Evolutionary conservation across 257 asterid genomes (phyloP).

Genomic region (Nicotiana paniculata): DNA sequence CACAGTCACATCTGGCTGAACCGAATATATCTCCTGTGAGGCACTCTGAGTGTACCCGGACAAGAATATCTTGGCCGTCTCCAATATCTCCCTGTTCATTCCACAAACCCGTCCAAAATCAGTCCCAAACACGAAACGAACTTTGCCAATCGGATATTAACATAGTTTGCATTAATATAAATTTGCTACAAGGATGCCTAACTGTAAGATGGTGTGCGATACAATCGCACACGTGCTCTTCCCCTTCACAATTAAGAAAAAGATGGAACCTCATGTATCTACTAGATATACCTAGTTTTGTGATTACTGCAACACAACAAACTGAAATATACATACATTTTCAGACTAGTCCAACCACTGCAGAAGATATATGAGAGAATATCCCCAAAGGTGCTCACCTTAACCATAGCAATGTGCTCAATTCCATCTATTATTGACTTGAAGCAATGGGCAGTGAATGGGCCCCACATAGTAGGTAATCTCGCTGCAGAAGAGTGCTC

Average conservation of each 20-base stretch:
- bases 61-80: slow-evolving; percentile 81
- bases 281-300: neutral
- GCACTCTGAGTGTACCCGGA: slow-evolving; percentile 94
- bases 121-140: neutral
- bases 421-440: slow-evolving; percentile 83
- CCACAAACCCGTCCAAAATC: neutral
- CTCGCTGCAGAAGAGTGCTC: slow-evolving; percentile 88
- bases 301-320: neutral
- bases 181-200: neutral
- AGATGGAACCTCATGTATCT: neutral
- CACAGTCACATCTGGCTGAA: slow-evolving; percentile 97
- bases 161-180: neutral
- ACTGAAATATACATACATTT: too few species aligned
- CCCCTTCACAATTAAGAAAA: neutral
- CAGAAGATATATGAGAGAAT: neutral
- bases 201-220: neutral
- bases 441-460: slow-evolving; percentile 80
- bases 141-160: neutral
- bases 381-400: slow-evolving; percentile 43
- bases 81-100: slow-evolving; percentile 81
- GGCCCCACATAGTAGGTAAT: slow-evolving; percentile 96
- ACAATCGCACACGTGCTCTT: neutral
- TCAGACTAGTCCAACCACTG: neutral
- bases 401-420: slow-evolving; percentile 97
- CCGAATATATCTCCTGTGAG: slow-evolving; percentile 97